A percentile compares a stretch with the other conserved stretches of the same genome.
Evolutionary conservation across 2,329 filamentous ascomycete species (phyloP).

Genomic region (Bisporella sp.): DNA sequence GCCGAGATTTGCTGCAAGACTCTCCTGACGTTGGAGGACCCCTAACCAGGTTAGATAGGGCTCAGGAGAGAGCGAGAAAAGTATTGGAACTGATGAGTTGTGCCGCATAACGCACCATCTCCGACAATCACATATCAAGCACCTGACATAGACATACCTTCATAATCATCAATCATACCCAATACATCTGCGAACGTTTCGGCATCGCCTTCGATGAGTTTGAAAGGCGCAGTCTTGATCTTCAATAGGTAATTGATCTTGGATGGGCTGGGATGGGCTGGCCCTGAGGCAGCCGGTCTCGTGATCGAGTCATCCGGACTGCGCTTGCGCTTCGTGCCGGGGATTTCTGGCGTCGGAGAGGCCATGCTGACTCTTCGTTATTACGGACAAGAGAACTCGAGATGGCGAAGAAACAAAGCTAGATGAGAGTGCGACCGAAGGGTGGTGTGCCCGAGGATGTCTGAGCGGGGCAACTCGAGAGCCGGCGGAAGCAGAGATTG

Average conservation of each 20-base stretch:
- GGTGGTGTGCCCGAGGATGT: no score
- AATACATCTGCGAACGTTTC: conserved; percentile 71
- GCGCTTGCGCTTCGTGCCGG: conserved; percentile 20
- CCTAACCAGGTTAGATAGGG: conserved; percentile 33
- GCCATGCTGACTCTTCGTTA: conserved; percentile 4
- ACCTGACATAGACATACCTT: conserved; percentile 37
- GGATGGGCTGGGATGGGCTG: conserved; percentile 21
- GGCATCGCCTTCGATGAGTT: conserved; percentile 44
- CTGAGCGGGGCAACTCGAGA: no score
- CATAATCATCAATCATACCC: conserved; percentile 69
- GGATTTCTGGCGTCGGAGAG: conserved; percentile 3
- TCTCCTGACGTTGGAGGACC: conserved; percentile 78
- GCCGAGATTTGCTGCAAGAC: conserved; percentile 76
- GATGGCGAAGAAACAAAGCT: no score
- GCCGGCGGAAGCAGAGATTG: no score
- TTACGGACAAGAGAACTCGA: no score
- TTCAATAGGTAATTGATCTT: conserved; percentile 49
- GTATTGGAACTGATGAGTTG: no score
- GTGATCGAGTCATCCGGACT: conserved; percentile 15
- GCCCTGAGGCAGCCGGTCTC: conserved; percentile 30
- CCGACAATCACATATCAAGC: neutral
- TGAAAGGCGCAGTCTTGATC: conserved; percentile 37
- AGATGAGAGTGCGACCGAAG: no score
- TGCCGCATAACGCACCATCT: neutral
- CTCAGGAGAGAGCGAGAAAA: no score